Evolutionary conservation across 2,329 filamentous ascomycete species (phyloP).

Genomic region (Fonsecaea monophora): DNA sequence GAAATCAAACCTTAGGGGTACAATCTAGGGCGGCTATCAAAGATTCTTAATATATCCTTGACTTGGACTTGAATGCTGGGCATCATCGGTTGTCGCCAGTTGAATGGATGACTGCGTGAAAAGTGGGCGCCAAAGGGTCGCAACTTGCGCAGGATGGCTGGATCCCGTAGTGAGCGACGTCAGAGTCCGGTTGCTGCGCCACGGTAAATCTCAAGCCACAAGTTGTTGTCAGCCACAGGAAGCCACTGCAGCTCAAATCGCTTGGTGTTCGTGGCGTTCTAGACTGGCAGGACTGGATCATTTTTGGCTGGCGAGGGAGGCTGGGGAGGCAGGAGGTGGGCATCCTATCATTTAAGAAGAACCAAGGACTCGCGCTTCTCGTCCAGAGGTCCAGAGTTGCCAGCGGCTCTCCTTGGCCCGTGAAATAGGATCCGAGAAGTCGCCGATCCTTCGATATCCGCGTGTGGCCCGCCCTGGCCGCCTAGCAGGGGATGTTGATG

Average conservation of each 20-base stretch:
- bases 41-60: conserved; percentile 24
- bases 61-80: conserved; percentile 15
- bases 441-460: conserved; percentile 19
- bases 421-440: conserved; percentile 21
- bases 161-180: conserved; percentile 11
- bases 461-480: not conserved
- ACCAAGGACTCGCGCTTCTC: not conserved
- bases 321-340: not conserved
- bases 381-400: not conserved
- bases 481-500: not conserved
- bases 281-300: not conserved
- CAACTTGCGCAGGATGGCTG: not conserved
- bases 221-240: not conserved
- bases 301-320: not conserved
- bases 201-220: conserved; percentile 9
- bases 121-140: conserved; percentile 20
- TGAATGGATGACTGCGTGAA: conserved; percentile 17
- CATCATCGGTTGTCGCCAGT: conserved; percentile 18
- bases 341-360: not conserved
- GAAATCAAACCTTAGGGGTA: conserved; percentile 7
- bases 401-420: not conserved
- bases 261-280: not conserved
- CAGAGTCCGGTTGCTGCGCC: conserved; percentile 14
- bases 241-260: not conserved
- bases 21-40: conserved; percentile 17